phyloP scores from a whole-genome alignment of 148 eudicot species.

The Chenopodium formosanum region DNA sequence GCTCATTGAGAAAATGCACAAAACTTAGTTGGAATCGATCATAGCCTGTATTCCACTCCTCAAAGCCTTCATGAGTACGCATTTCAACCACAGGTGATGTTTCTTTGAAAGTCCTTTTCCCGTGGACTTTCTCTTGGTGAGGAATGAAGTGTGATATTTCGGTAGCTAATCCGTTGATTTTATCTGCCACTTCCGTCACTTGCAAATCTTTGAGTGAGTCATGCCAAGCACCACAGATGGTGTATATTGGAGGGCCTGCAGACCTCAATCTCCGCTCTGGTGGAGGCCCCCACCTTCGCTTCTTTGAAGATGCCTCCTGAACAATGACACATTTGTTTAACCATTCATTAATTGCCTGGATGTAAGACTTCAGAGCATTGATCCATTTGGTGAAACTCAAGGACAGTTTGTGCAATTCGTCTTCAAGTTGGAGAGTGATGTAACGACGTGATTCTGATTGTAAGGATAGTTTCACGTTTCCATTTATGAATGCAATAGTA shows the following conservation, averaged over 20 bases:
- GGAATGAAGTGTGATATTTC: conserved; percentile 64
- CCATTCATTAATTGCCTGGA: conserved; percentile 71
- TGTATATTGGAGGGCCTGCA: conserved; percentile 79
- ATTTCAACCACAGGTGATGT: conserved; percentile 30
- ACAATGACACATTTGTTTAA: conserved; percentile 60
- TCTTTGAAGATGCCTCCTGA: conserved; percentile 43
- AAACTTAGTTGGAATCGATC: conserved; percentile 51
- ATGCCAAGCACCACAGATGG: conserved; percentile 69
- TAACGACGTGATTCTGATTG: conserved; percentile 66
- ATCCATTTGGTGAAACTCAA: conserved; percentile 78
- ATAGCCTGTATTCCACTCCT: conserved; percentile 42
- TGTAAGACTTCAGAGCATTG: conserved; percentile 54
- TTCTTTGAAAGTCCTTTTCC: conserved; percentile 40
- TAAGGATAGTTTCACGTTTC: conserved; percentile 42
- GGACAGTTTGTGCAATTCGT: conserved; percentile 48
- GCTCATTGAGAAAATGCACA: conserved; percentile 50
- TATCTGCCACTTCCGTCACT: conserved; percentile 44
- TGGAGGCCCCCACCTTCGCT: conserved; percentile 38
- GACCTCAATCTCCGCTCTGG: conserved; percentile 29
- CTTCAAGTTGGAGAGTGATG: conserved; percentile 39
- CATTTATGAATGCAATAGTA: conserved; percentile 39
- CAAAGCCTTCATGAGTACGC: conserved; percentile 36
- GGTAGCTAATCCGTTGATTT: conserved; percentile 52
- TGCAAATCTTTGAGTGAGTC: conserved; percentile 52
- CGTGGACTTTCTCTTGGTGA: conserved; percentile 69